phyloP scores from a whole-genome alignment of 257 asterid genomes.

The Penstemon barbatus region DNA sequence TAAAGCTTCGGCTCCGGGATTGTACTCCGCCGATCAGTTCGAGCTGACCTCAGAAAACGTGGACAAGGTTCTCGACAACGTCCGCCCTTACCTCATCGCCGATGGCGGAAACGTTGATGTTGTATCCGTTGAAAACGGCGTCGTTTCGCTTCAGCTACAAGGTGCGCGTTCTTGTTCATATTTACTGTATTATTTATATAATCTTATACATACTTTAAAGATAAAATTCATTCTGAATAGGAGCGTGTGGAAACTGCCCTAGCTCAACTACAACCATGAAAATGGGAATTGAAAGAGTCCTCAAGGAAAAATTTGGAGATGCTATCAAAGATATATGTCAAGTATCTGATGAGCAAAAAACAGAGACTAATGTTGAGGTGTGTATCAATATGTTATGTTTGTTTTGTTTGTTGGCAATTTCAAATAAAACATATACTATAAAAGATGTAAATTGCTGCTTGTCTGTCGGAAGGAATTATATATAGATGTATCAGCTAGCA shows the following conservation, averaged over 20 bases:
- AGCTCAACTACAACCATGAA: conserved; percentile 94
- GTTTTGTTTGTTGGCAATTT: no score
- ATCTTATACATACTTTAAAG: neutral
- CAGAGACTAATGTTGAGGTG: conserved; percentile 64
- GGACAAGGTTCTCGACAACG: conserved; percentile 77
- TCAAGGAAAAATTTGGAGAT: conserved; percentile 88
- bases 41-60: conserved; percentile 79
- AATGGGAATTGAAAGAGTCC: conserved; percentile 85
- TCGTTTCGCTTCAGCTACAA: conserved; percentile 83
- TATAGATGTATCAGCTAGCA: neutral
- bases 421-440: no score
- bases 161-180: conserved; percentile 37
- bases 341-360: conserved; percentile 50
- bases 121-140: conserved; percentile 76
- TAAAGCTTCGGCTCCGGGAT: conserved; percentile 49
- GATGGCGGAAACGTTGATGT: conserved; percentile 93
- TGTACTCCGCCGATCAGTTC: conserved; percentile 76
- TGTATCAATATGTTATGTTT: conserved; percentile 20
- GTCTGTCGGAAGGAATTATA: no score
- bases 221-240: conserved; percentile 27
- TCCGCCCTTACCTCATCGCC: conserved; percentile 86
- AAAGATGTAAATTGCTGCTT: no score
- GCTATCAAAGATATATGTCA: conserved; percentile 76
- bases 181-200: neutral
- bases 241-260: conserved; percentile 89